Evolutionary conservation across 805 yeast species (phyloP).

Genomic region (Candida loeiensis): DNA sequence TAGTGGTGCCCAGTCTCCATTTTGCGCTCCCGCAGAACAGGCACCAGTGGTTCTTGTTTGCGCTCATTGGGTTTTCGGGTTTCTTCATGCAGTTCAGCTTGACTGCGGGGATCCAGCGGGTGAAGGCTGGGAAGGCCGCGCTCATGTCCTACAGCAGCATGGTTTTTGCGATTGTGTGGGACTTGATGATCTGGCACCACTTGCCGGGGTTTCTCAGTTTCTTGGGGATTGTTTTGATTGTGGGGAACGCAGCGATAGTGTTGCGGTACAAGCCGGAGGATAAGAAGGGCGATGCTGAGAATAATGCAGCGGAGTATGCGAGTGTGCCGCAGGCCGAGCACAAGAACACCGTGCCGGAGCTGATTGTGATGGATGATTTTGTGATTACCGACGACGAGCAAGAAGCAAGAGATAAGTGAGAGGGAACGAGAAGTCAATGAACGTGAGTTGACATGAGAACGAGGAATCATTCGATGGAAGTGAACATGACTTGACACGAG

Average conservation of each 20-base stretch:
- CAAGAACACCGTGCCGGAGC: constrained; percentile 4
- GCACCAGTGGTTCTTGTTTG: constrained; percentile 64
- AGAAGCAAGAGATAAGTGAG: not conserved
- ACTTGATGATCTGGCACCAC: constrained; percentile 66
- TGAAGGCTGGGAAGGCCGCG: constrained; percentile 70
- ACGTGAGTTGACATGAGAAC: not conserved
- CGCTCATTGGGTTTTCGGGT: constrained; percentile 68
- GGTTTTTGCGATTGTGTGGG: constrained; percentile 77
- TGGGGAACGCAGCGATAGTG: constrained; percentile 61
- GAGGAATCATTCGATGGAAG: not conserved
- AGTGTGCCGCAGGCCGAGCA: constrained; percentile 5
- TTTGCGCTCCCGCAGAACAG: constrained; percentile 59
- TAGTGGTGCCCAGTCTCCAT: constrained; percentile 53
- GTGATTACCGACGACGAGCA: constrained; percentile 25
- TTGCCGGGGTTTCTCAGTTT: constrained; percentile 67
- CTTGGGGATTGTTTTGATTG: constrained; percentile 65
- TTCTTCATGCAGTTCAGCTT: constrained; percentile 76
- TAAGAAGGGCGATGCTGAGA: constrained; percentile 6
- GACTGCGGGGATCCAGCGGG: constrained; percentile 82
- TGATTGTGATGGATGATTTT: constrained; percentile 26
- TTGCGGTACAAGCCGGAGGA: constrained; percentile 43
- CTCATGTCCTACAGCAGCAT: constrained; percentile 74
- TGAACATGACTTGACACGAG: too few relatives aligned
- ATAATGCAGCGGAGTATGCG: not conserved
- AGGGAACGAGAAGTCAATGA: not conserved